Conservation (phyloP, 495 filamentous ascomycete species). For the Penicillium argentinense region DNA sequence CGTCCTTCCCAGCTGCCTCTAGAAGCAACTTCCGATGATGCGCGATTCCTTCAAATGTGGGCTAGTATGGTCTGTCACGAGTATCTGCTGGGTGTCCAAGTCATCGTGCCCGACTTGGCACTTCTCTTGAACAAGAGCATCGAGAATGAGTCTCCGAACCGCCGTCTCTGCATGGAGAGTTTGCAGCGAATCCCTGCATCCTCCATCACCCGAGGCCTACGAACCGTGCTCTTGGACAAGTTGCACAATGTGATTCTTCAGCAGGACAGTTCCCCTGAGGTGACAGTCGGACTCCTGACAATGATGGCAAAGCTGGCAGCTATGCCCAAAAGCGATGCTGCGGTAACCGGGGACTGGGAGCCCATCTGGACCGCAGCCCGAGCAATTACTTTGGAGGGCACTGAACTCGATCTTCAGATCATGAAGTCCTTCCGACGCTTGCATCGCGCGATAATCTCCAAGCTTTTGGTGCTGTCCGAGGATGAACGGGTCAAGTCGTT, state of each 20-base stretch:
- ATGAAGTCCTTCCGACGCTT: slow-evolving; percentile 45
- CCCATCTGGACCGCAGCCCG: slow-evolving; percentile 41
- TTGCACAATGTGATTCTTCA: slow-evolving; percentile 33
- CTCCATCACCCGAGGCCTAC: slow-evolving; percentile 38
- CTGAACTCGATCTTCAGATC: slow-evolving; percentile 39
- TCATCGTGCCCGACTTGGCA: slow-evolving; percentile 35
- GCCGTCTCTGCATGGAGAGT: slow-evolving; percentile 39
- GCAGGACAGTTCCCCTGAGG: slow-evolving; percentile 28
- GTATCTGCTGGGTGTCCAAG: slow-evolving; percentile 40
- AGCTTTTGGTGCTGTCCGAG: slow-evolving; percentile 37
- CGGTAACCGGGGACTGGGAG: slow-evolving; percentile 41
- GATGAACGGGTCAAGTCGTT: slow-evolving; percentile 35
- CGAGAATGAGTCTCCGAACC: slow-evolving; percentile 30
- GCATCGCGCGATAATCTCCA: slow-evolving; percentile 36
- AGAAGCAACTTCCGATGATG: slow-evolving; percentile 27
- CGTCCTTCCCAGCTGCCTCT: slow-evolving; percentile 26
- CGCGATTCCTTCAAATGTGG: slow-evolving; percentile 44
- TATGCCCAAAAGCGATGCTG: slow-evolving; percentile 43
- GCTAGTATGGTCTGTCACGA: slow-evolving; percentile 45
- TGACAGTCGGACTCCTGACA: slow-evolving; percentile 36
- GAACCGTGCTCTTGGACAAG: slow-evolving; percentile 37
- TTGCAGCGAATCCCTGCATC: slow-evolving; percentile 40
- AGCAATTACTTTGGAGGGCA: slow-evolving; percentile 33
- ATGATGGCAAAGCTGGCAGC: slow-evolving; percentile 46
- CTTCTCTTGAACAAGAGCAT: slow-evolving; percentile 35